Evolutionary conservation across 2,329 filamentous ascomycete genomes (phyloP), one percentile per base, ranked within the genome.

Genomic region (Lachnellula suecica): DNA sequence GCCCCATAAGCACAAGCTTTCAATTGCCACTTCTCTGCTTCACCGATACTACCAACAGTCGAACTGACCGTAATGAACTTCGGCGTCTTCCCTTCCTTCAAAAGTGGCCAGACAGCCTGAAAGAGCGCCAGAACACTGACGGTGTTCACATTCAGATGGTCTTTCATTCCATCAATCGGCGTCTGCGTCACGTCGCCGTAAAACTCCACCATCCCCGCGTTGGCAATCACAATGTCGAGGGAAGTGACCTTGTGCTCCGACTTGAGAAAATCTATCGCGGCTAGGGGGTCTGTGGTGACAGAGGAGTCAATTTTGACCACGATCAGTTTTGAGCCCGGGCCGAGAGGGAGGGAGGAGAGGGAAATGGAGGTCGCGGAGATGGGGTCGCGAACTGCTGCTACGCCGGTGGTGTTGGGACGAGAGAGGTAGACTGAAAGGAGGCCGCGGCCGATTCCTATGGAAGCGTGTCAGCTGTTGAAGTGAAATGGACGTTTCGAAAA

Each of bases 141-240:
- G 0, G 74, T 60, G 57, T 35, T n/a, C n/a, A n/a, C n/a, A n/a
- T n/a, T n/a, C n/a, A n/a, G n/a, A n/a, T n/a, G n/a, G n/a, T n/a
- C n/a, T n/a, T n/a, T n/a, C n/a, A n/a, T n/a, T n/a, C n/a, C n/a
- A n/a, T n/a, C n/a, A n/a, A n/a, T n/a, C n/a, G n/a, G n/a, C n/a
- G n/a, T n/a, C n/a, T n/a, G n/a, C n/a, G n/a, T n/a, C n/a, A n/a
- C n/a, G n/a, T n/a, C n/a, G n/a, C n/a, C n/a, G 31, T 17, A 35
- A 17, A 35, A 35, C 4, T n/a, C 15, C 17, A 35, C 31, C 31
- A 77, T 72, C 11, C 71, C 79, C 0, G 79, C 78, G 59, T 82
- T 82, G 41, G 78, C 74, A 47, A 83, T 74, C 2, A 82, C 70
- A 5, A 79, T 62, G 54, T 82, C 78, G 2, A 82, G 53, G 22